Evolutionary conservation across 2,329 filamentous ascomycete genomes (phyloP), one percentile per base, ranked within the genome.

Genomic region (Penicillium olsonii): DNA sequence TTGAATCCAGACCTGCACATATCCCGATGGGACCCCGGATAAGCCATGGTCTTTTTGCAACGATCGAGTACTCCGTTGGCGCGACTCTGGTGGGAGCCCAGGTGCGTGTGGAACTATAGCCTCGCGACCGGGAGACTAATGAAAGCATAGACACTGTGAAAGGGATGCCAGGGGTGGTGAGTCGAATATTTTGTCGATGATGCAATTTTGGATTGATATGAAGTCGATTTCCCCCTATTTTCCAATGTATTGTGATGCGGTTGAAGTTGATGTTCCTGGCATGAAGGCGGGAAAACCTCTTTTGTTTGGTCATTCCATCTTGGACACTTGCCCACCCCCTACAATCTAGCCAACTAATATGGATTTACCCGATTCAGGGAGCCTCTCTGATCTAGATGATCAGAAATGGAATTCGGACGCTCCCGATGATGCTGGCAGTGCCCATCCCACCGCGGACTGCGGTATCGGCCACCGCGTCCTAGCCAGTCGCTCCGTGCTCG

Each of bases 401-500:
- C 67, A 65, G 50, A 68, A 65, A 45, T 70, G 66, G 62, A 64
- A 63, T 43, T 67, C 60, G 17, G 66, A 69, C 43, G 54, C 52
- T 22, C 52, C 53, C 31, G 53, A 61, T 31, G 61, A 62, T 46
- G 57, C 55, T 7, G 57, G 35, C 27, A 55, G 34, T 39, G 37
- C 56, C 2, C 39, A 59, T 33, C 54, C 66, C 5, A 56, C 54
- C 12, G 59, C 62, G 29, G 66, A 70, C 49, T 72, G 68, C 55
- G 69, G 68, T 17, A 68, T 75, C 46, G 71, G 71, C 34, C 72
- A 75, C 50, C 71, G 72, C 26, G 68, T 75, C 24, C 63, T 72
- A 39, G 68, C 71, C 31, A 69, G 68, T 51, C 63, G 71, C 37
- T 75, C 72, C 15, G 74, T 77, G 5, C 84, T 99, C 42, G 84